Evolutionary conservation across 495 filamentous ascomycete species (phyloP).

Genomic region (Astrocystis sublimbata): DNA sequence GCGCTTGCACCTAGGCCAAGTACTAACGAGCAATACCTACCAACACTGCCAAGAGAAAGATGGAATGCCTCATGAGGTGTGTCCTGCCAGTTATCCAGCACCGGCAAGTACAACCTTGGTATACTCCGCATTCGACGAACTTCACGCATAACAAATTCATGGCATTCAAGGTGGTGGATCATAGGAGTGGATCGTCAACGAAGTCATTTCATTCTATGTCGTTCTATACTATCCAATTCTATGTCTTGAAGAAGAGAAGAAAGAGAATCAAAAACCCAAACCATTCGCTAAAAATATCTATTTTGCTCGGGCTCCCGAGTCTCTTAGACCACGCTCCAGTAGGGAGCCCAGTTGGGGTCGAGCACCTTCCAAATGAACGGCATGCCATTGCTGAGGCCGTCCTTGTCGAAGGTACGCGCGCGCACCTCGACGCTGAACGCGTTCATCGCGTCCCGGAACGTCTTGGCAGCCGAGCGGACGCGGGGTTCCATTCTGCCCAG

Average conservation of each 20-base stretch:
- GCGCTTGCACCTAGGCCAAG: too few species aligned
- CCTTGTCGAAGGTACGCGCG: conserved; percentile 31
- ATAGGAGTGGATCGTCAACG: background rate
- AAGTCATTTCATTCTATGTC: conserved; percentile 1
- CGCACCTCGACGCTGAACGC: conserved; percentile 29
- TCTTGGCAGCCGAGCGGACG: conserved; percentile 19
- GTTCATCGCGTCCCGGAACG: conserved; percentile 26
- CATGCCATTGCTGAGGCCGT: conserved; percentile 41
- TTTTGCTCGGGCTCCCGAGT: too few species aligned
- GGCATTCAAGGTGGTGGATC: background rate
- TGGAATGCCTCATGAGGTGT: too few species aligned
- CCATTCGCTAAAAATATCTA: background rate
- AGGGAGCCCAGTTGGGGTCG: conserved; percentile 30
- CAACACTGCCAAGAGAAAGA: too few species aligned
- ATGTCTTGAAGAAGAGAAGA: background rate
- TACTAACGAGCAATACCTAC: too few species aligned
- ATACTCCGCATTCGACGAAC: too few species aligned
- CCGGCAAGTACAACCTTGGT: too few species aligned
- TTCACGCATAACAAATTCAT: background rate
- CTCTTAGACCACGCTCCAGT: conserved; percentile 17
- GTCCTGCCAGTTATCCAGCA: too few species aligned
- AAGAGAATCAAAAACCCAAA: background rate
- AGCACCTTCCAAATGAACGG: conserved; percentile 40
- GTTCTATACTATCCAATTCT: background rate
- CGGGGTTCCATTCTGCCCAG: conserved; percentile 22